Evolutionary conservation across 192 early-diverging fungal genomes (phyloP).

Genomic region (Gorgonomyces haynaldii): DNA sequence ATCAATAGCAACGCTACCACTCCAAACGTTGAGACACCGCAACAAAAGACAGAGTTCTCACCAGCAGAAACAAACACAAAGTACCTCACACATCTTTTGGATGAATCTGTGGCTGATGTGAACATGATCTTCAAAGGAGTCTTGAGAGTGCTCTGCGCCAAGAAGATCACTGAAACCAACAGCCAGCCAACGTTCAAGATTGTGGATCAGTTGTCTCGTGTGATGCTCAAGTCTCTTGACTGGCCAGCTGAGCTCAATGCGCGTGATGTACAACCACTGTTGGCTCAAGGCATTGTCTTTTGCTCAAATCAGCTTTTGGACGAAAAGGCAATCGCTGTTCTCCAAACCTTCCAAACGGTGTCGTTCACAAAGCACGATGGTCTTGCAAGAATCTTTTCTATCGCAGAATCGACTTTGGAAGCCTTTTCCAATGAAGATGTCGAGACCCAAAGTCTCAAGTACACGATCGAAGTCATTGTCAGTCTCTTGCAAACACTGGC

Average conservation of each 20-base stretch:
- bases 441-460: slow-evolving; percentile 20
- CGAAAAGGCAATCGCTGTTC: slow-evolving; percentile 3
- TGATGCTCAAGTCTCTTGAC: background rate
- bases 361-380: slow-evolving; percentile 51
- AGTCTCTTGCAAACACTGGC: slow-evolving; percentile 54
- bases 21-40: no score
- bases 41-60: background rate
- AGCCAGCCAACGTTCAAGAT: background rate
- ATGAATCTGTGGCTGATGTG: slow-evolving; percentile 52
- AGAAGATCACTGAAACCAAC: background rate
- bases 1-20: no score
- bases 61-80: slow-evolving; percentile 40
- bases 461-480: slow-evolving; percentile 42
- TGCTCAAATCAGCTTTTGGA: background rate
- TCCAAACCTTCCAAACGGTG: slow-evolving; percentile 52
- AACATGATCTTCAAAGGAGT: slow-evolving; percentile 53
- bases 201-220: background rate
- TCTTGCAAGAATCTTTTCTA: slow-evolving; percentile 31
- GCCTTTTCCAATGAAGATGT: slow-evolving; percentile 20
- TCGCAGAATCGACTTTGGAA: slow-evolving; percentile 37
- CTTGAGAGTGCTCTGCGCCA: background rate
- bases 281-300: no score
- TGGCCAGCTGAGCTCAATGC: no score
- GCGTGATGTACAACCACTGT: background rate
- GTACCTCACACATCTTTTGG: slow-evolving; percentile 50